Percentiles rank a stretch among this genome's conserved stretches.
These are phyloP conservation scores for Amanita pseudoporphyria DNA, from an alignment of 768 basidiomycete genomes.

Conservation along the genomic window DNA sequence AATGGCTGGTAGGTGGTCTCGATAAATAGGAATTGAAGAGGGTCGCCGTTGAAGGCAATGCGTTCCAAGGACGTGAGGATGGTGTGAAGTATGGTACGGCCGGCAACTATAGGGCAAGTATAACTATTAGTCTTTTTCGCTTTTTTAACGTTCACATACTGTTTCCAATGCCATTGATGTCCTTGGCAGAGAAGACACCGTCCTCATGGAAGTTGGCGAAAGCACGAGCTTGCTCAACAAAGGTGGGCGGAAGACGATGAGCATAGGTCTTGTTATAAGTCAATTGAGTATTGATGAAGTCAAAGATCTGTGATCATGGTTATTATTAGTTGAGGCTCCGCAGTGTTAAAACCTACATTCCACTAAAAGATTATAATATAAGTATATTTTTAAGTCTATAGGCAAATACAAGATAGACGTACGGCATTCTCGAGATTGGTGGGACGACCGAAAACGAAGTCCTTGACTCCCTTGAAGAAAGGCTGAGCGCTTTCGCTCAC, in stretches of 20 bases:
- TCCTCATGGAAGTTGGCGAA: constrained; percentile 77
- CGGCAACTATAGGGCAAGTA: constrained; percentile 48
- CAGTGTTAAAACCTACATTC: constrained; percentile 45
- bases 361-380: constrained; percentile 36
- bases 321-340: constrained; percentile 10
- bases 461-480: constrained; percentile 59
- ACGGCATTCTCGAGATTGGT: constrained; percentile 63
- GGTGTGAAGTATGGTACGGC: constrained; percentile 67
- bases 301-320: constrained; percentile 44
- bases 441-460: constrained; percentile 64
- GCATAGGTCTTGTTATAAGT: constrained; percentile 79
- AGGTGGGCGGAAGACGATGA: constrained; percentile 69
- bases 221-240: constrained; percentile 63
- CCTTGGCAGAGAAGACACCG: constrained; percentile 56
- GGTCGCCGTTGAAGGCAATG: constrained; percentile 72
- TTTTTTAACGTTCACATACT: constrained; percentile 34
- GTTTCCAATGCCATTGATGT: constrained; percentile 65
- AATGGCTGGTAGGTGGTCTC: constrained; percentile 87
- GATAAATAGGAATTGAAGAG: constrained; percentile 69
- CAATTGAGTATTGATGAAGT: constrained; percentile 68
- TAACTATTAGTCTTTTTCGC: background rate
- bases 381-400: constrained; percentile 6
- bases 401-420: constrained; percentile 18
- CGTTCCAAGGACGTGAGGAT: constrained; percentile 64
- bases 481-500: constrained; percentile 43